Base-by-base conservation (phyloP, 2,329 filamentous ascomycete species). In the Macrophomina pseudophaseolina region DNA sequence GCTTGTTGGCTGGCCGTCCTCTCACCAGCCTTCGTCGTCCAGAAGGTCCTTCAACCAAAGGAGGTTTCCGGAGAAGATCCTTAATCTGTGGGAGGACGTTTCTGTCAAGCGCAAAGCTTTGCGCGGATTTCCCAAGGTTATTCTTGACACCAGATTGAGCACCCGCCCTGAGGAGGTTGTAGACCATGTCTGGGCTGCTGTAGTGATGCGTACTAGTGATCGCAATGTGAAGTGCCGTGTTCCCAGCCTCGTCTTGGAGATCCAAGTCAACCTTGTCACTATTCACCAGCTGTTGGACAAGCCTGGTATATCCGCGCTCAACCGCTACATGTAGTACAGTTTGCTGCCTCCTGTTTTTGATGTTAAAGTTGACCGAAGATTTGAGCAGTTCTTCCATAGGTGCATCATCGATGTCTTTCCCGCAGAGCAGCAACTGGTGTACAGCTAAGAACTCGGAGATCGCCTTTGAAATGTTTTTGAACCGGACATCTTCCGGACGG, bases 241-340 rank as follows among this genome's bases (percentile, higher is more conserved):
- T 28, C 3, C 58, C 58, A 1, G 9, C 0, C 8, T 38, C 11
- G 11, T 62, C 58, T 16, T 35, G 58, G 7, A 23, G 58, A 38
- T 62, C 58, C 28, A 62, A 6, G 12, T 62, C 58, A 11, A 62
- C 58, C 6, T 62, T 62, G 42, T 23, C 58, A 28, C 58, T 62
- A 16, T 62, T 62, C 3, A 51, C 32, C 9, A 62, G 14, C 3
- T 48, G 32, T 16, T 62, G 42, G 12, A 62, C 32, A 11, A 62
- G 58, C 7, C 44, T 62, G 9, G 18, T 23, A 23, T 23, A 6
- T 7, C 44, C 58, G 6, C 42, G 44, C 18, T 38, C 58, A 28
- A 5, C 32, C 1, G 58, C 58, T 9, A 62, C 4, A 5, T 62
- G 58, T 7, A 62, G 11, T 4, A 62, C 44, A 6, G 58, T 62